Evolutionary conservation across 495 filamentous ascomycete species (phyloP), one percentile per base, ranked within the genome.

Genomic region (Penicillium lividum): DNA sequence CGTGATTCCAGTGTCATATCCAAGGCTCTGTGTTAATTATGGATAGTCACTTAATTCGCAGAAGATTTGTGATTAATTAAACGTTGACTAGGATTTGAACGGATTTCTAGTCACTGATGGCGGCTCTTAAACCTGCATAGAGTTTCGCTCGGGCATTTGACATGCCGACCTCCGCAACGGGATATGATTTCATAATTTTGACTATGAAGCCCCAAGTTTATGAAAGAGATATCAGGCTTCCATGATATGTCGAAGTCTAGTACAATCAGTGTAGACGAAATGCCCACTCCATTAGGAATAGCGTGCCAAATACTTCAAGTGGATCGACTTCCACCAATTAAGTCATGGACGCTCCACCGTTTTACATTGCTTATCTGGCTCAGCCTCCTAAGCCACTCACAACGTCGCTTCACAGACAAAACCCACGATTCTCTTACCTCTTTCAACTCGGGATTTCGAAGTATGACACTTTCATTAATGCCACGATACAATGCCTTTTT

Each of bases 401-500:
- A 43, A 28, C 38, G 18, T 42, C 25, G 9, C 11, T 53, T 22
- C 38, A 18, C 31, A 28, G 42, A 30, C 16, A 31, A 7, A 16
- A 18, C 34, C 16, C 51, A 61, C 59, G 59, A 61, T 57, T 54
- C 34, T 59, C 51, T 61, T 61, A 58, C 58, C 46, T 50, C 62
- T 56, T 65, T 60, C 52, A 52, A 53, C 30, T 13, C 15, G 3
- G 42, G 9, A 1, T 11, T 0, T 5, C 30, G 25, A 22, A 9
- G 28, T 13, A 46, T 50, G 34, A 31, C 11, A 18, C 0, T 4
- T 16, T 43, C 15, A 31, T n/a, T 40, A 5, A 13, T 8, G 15
- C 38, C 1, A 52, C 38, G 9, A 30, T 40, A 45, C 28, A 15
- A 68, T 68, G 63, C 66, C 66, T 28, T 66, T 59, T 30, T 61